Conservation (phyloP, 148 eudicot genomes). For the Cornus florida region DNA sequence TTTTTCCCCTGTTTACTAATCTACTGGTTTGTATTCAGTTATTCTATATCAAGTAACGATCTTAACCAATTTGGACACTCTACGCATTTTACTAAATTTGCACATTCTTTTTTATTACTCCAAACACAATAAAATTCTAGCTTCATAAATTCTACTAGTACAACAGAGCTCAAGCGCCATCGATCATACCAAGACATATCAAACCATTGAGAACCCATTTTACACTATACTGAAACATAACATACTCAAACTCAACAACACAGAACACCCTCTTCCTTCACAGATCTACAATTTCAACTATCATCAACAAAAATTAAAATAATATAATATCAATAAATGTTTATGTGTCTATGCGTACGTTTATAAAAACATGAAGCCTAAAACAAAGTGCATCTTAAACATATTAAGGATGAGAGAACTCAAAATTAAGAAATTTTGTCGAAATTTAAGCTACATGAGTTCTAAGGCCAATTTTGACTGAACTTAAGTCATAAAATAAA, state of each 20-base stretch:
- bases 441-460: neutral
- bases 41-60: neutral
- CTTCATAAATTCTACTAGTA: neutral
- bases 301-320: neutral
- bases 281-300: constrained; percentile 1
- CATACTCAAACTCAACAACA: neutral
- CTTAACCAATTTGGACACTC: neutral
- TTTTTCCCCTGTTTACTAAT: too few relatives aligned
- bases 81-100: neutral
- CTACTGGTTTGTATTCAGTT: neutral
- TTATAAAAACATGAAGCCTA: neutral
- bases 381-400: neutral
- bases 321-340: neutral
- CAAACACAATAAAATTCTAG: neutral
- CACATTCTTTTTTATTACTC: neutral
- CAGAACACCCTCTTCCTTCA: neutral
- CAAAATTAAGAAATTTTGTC: neutral
- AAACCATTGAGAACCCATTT: neutral
- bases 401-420: neutral
- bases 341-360: too few relatives aligned
- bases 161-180: neutral
- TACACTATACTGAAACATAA: neutral
- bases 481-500: constrained; percentile 2
- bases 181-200: neutral
- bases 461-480: neutral